Base-by-base conservation (phyloP, 2,329 filamentous ascomycete species). In the Fusarium mangiferae region DNA sequence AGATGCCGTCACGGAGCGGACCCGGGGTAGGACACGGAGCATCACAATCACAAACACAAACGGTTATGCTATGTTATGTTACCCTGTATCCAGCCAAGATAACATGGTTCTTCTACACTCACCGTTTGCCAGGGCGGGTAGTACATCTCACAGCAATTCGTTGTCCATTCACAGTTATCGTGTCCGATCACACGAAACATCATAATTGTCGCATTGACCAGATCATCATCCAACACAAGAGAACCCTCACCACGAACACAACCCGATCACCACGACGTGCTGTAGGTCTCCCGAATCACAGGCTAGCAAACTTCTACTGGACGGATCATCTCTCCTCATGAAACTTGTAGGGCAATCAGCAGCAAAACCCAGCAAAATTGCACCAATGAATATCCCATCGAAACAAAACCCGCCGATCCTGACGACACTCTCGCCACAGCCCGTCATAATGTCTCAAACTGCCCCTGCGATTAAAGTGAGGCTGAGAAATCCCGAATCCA, bases 1-100 rank as follows among this genome's bases (percentile, higher is more conserved):
- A 30, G 55, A 69, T 74, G 59, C 59, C 68, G 66, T 72, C 45
- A 73, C 75, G 68, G 72, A 62, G 62, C 73, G 70, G 70, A 46
- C 64, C 61, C 62, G 51, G 64, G 60, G 55, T 52, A 66, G 24
- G 57, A 64, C 74, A 77, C 72, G 66, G 70, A 75, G 64, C 51
- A 55, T 42, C 33, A 33, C 11, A 30, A 30, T 30, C 48, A 63
- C 44, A 38, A 51, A 45, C 48, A 65, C 44, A 41, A 52, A 52
- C 30, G 24, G 62, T 58, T 41, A 55, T 24, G 63, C 48, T 51
- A 51, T n/a, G 62, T 45, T 35, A 51, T 24, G 26, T 41, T 76
- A 78, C 73, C 76, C 73, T 78, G 66, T 62, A 72, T 48, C 33
- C 2, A 49, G 8, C n/a, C 26, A 28, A 13, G 42, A 38, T 28